Conservation (phyloP, 768 basidiomycete species). For the Mycena polygramma region DNA sequence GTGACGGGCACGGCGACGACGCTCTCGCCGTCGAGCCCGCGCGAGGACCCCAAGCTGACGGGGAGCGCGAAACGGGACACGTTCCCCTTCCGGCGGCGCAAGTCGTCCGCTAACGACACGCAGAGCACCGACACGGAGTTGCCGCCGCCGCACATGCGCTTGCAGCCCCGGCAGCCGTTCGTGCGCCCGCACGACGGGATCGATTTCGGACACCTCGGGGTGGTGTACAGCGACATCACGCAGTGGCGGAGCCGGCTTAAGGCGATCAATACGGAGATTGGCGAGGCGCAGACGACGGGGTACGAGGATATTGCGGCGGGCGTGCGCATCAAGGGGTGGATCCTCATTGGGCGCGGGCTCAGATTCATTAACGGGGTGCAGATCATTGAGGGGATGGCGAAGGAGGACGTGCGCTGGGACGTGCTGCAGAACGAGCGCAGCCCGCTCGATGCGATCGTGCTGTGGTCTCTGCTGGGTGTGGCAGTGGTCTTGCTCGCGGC, state of each 20-base stretch:
- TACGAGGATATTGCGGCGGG: constrained; percentile 84
- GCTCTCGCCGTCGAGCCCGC: no score
- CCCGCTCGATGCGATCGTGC: constrained; percentile 57
- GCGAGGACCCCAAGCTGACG: constrained; percentile 12
- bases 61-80: constrained; percentile 65
- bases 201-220: constrained; percentile 73
- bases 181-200: constrained; percentile 82
- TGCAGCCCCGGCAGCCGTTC: constrained; percentile 76
- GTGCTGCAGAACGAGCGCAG: constrained; percentile 74
- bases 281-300: constrained; percentile 72
- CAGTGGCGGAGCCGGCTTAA: constrained; percentile 79
- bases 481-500: constrained; percentile 66
- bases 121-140: constrained; percentile 40
- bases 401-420: constrained; percentile 88
- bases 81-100: constrained; percentile 67
- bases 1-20: constrained; percentile 1
- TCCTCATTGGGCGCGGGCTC: constrained; percentile 80
- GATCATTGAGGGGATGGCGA: constrained; percentile 83
- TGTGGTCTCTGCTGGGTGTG: constrained; percentile 70
- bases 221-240: constrained; percentile 78
- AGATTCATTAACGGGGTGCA: constrained; percentile 72
- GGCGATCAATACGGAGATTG: constrained; percentile 79
- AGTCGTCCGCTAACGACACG: constrained; percentile 33
- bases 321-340: constrained; percentile 78
- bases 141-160: constrained; percentile 74